phyloP scores from a whole-genome alignment of 108 stramenopile species.

The Asterionellopsis glacialis region DNA sequence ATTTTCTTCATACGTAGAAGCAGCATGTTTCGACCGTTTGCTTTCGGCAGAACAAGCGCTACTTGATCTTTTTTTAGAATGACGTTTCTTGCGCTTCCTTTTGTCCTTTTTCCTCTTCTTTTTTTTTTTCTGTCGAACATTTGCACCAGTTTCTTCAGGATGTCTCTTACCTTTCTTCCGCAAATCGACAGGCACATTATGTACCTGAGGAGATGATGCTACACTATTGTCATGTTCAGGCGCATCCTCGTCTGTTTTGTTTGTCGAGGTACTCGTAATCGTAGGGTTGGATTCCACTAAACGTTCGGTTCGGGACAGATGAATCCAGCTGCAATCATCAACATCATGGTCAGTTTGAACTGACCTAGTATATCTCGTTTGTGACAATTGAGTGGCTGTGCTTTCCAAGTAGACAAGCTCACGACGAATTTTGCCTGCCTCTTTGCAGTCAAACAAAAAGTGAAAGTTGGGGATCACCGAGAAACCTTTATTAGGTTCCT shows the following conservation, averaged over 20 bases:
- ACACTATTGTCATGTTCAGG: no score
- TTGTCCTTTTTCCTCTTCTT: conserved; percentile 18
- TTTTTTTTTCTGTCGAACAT: conserved; percentile 13
- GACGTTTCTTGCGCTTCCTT: conserved; percentile 11
- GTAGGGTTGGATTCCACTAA: not conserved
- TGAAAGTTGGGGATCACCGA: no score
- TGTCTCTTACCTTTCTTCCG: not conserved
- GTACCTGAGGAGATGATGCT: no score
- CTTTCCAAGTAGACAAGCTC: not conserved
- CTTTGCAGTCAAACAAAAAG: no score
- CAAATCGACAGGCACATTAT: no score
- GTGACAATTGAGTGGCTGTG: not conserved
- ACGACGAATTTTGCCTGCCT: not conserved
- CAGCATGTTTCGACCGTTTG: conserved; percentile 7
- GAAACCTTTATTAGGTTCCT: no score
- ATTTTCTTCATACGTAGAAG: conserved; percentile 7
- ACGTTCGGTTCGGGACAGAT: no score
- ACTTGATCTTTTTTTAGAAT: not conserved
- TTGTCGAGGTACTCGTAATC: no score
- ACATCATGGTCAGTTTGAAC: conserved; percentile 6
- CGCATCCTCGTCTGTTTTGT: no score
- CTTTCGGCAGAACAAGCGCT: not conserved
- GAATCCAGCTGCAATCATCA: conserved; percentile 1
- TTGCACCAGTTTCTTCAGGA: conserved; percentile 1
- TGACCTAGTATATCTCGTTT: not conserved